Conservation (phyloP, 768 basidiomycete species). For the Thelephora ganbajun region DNA sequence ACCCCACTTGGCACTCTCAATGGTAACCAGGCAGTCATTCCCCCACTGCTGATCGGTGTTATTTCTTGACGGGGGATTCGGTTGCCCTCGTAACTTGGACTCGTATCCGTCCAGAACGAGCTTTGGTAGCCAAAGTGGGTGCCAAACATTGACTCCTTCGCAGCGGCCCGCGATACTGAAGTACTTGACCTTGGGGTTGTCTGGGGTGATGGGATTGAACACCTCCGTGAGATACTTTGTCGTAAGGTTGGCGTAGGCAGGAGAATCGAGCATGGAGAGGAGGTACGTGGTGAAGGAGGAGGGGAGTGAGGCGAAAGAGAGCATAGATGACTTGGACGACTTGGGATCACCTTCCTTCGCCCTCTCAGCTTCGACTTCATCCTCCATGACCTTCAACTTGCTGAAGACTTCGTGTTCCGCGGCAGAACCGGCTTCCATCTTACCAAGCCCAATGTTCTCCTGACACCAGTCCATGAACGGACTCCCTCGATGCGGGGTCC, state of each 20-base stretch:
- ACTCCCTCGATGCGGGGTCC: conserved; percentile 90
- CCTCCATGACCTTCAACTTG: no score
- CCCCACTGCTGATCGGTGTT: conserved; percentile 50
- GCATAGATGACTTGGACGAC: conserved; percentile 16
- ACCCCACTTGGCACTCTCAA: conserved; percentile 93
- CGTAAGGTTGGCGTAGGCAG: conserved; percentile 90
- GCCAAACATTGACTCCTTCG: conserved; percentile 57
- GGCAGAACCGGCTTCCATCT: conserved; percentile 14
- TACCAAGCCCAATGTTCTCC: conserved; percentile 90
- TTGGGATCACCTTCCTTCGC: conserved; percentile 15
- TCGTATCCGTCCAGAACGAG: conserved; percentile 84
- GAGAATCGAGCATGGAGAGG: conserved; percentile 83
- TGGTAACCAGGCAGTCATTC: conserved; percentile 84
- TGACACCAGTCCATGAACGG: conserved; percentile 99
- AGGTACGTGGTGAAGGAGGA: conserved; percentile 80
- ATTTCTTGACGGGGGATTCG: conserved; percentile 27
- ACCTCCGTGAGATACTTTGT: conserved; percentile 63
- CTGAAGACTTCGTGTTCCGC: no score
- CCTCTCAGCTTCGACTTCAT: no score
- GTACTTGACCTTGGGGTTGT: conserved; percentile 77
- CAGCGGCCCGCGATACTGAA: conserved; percentile 82
- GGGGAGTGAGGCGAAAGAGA: conserved; percentile 53
- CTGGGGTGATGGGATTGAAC: conserved; percentile 75
- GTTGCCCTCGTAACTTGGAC: conserved; percentile 35
- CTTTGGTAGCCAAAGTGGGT: conserved; percentile 96